phyloP scores from a whole-genome alignment of 495 filamentous ascomycete species.

The Coniosporium apollinis region DNA sequence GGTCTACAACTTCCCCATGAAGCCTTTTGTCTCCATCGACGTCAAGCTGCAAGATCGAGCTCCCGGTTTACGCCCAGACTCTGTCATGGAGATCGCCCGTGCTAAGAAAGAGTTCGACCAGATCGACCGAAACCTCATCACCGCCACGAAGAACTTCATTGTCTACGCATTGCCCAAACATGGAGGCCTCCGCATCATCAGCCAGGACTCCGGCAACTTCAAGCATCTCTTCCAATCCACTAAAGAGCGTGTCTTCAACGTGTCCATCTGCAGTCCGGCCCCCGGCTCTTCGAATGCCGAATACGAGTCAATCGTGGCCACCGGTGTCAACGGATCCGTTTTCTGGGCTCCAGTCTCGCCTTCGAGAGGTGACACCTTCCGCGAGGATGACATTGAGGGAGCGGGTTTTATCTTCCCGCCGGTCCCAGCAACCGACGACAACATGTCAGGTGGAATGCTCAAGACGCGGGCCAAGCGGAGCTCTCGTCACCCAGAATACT shows the following conservation, averaged over 20 bases:
- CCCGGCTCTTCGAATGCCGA: constrained; percentile 31
- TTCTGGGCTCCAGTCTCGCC: constrained; percentile 74
- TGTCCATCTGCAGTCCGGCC: constrained; percentile 46
- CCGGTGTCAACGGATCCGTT: constrained; percentile 81
- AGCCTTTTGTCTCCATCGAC: constrained; percentile 78
- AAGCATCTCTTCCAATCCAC: constrained; percentile 75
- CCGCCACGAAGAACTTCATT: constrained; percentile 82
- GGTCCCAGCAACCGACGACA: constrained; percentile 12
- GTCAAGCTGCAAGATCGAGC: constrained; percentile 24
- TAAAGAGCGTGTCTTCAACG: constrained; percentile 83
- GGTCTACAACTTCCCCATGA: constrained; percentile 91
- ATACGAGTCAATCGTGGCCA: constrained; percentile 66
- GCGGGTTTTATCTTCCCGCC: constrained; percentile 72
- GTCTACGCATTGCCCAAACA: constrained; percentile 84
- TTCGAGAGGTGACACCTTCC: constrained; percentile 53
- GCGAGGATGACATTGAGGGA: constrained; percentile 53
- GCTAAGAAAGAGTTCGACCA: constrained; percentile 97
- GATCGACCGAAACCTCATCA: constrained; percentile 78
- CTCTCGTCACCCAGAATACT: constrained; percentile 73
- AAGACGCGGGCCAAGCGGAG: constrained; percentile 90
- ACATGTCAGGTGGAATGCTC: constrained; percentile 59
- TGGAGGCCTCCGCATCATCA: constrained; percentile 78
- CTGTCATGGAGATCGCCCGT: constrained; percentile 73
- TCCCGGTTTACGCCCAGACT: constrained; percentile 41
- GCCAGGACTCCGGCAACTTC: constrained; percentile 82